A percentile compares a stretch with the other conserved stretches of the same genome.
Conservation (phyloP, 2,329 filamentous ascomycete species). For the Coniochaeta sp. region DNA sequence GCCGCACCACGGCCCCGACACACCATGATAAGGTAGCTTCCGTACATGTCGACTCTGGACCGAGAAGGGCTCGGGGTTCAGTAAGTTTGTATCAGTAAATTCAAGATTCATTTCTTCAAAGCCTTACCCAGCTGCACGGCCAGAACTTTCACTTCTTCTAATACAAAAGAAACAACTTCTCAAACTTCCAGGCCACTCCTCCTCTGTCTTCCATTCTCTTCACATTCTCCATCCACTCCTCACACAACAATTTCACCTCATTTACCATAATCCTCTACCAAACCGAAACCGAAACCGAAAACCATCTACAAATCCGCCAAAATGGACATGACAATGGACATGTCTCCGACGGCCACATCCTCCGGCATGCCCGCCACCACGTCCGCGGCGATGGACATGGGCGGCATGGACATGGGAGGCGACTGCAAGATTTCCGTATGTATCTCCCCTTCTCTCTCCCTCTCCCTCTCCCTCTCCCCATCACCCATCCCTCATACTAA, state of each 20-base stretch:
- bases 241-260: no score
- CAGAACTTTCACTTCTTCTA: no score
- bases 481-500: background rate
- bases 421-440: constrained; percentile 36
- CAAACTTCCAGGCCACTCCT: no score
- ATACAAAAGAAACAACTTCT: no score
- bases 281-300: no score
- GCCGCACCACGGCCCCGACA: background rate
- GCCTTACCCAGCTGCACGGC: no score
- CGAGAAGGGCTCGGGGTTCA: no score
- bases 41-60: background rate
- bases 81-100: no score
- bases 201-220: no score
- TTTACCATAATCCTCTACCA: no score
- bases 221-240: no score
- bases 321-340: constrained; percentile 8
- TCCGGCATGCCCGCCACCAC: constrained; percentile 8
- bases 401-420: constrained; percentile 9
- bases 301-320: background rate
- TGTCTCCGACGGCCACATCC: constrained; percentile 11
- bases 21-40: background rate
- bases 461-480: background rate
- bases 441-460: constrained; percentile 17
- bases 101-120: no score
- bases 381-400: constrained; percentile 19